These are phyloP conservation scores for Cicer chorassanicum DNA, from an alignment of 306 rosid species.

Conservation along the genomic window DNA sequence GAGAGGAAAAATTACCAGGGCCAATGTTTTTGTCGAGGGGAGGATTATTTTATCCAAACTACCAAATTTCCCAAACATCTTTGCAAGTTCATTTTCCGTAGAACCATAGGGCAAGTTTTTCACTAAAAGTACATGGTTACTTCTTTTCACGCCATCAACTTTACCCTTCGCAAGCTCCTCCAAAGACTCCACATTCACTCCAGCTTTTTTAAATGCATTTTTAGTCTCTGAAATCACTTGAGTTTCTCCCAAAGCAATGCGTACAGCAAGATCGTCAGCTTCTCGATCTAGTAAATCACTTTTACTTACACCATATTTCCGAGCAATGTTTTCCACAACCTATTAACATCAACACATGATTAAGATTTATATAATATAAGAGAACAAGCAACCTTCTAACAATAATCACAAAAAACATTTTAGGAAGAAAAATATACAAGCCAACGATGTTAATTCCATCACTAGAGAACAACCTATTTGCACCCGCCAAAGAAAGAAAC, in stretches of 20 bases:
- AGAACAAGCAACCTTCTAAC: slow-evolving; percentile 26
- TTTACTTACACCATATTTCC: slow-evolving; percentile 82
- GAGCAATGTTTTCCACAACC: slow-evolving; percentile 85
- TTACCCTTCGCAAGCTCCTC: slow-evolving; percentile 72
- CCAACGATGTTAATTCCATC: background rate
- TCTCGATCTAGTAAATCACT: slow-evolving; percentile 78
- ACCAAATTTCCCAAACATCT: slow-evolving; percentile 87
- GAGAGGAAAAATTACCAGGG: slow-evolving; percentile 62
- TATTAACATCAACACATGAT: slow-evolving; percentile 41
- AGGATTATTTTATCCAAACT: slow-evolving; percentile 85
- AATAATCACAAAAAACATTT: slow-evolving; percentile 32
- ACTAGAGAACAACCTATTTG: slow-evolving; percentile 8
- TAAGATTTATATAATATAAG: background rate
- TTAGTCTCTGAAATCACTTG: slow-evolving; percentile 90
- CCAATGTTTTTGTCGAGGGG: slow-evolving; percentile 86
- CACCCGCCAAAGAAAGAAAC: background rate
- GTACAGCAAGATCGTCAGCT: slow-evolving; percentile 88
- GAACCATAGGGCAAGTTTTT: slow-evolving; percentile 94
- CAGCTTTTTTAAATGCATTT: slow-evolving; percentile 78
- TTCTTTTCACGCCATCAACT: slow-evolving; percentile 77
- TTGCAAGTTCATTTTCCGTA: slow-evolving; percentile 75
- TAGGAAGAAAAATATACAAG: slow-evolving; percentile 28
- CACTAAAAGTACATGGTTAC: slow-evolving; percentile 83
- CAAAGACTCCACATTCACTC: slow-evolving; percentile 75
- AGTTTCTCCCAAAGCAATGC: slow-evolving; percentile 86